These are phyloP conservation scores for Didymella pomorum DNA, from an alignment of 2,329 filamentous ascomycete genomes.

Conservation along the genomic window DNA sequence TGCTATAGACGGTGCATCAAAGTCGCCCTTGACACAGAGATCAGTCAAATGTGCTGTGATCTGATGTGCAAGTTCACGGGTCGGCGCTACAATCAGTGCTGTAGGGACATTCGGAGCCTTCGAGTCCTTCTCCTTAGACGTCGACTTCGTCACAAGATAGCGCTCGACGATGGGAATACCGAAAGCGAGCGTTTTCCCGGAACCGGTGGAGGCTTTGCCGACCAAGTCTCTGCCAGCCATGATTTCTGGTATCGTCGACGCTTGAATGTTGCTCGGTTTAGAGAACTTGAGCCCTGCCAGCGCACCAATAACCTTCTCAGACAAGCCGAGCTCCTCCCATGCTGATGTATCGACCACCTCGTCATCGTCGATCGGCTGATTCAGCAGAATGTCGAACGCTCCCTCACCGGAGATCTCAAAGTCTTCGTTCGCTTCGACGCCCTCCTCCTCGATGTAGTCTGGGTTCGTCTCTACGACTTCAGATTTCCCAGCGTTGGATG, in stretches of 20 bases:
- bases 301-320: slow-evolving; percentile 73
- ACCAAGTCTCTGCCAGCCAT: slow-evolving; percentile 87
- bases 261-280: slow-evolving; percentile 83
- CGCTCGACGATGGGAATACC: slow-evolving; percentile 90
- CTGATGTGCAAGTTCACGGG: slow-evolving; percentile 92
- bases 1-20: slow-evolving; percentile 69
- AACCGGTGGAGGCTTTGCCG: slow-evolving; percentile 94
- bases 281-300: slow-evolving; percentile 81
- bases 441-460: slow-evolving; percentile 31
- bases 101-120: slow-evolving; percentile 55
- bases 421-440: slow-evolving; percentile 32
- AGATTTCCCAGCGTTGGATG: slow-evolving; percentile 21
- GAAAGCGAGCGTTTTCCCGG: slow-evolving; percentile 95
- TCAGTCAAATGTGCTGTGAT: slow-evolving; percentile 81
- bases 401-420: slow-evolving; percentile 40
- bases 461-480: slow-evolving; percentile 8
- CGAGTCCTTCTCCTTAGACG: slow-evolving; percentile 43
- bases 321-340: slow-evolving; percentile 80
- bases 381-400: slow-evolving; percentile 64
- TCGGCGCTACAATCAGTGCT: slow-evolving; percentile 85
- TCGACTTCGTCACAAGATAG: slow-evolving; percentile 66
- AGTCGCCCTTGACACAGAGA: slow-evolving; percentile 72
- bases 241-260: slow-evolving; percentile 80
- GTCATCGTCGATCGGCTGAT: slow-evolving; percentile 60
- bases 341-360: slow-evolving; percentile 76